Base-by-base conservation (phyloP, 129 eudicot species). In the Deinandra increscens region DNA sequence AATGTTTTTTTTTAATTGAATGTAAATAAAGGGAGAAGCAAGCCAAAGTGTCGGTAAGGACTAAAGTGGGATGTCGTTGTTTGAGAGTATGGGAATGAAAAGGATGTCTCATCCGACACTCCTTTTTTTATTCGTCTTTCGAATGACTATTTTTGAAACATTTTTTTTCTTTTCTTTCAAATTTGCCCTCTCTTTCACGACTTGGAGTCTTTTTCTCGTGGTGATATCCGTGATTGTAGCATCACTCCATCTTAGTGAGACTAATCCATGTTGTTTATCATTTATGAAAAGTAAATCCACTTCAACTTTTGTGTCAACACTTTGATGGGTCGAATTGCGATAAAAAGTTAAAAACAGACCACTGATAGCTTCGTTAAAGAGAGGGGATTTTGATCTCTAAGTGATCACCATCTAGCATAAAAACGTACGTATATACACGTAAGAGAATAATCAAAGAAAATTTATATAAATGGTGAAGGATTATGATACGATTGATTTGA, bases 41-140 rank as follows among this genome's bases (percentile, higher is more conserved):
- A 13, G 68, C 41, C 19, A 51, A 71, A 39, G 76, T 77, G 81
- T 77, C 81, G 81, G 81, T 77, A 77, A 61, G 50, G 70, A 39
- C 81, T 22, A 61, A 41, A 77, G 76, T 61, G 66, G 71, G 42
- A 70, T 69, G 71, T 69, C 80, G 80, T 76, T 75, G 80, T 75
- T 75, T 76, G 70, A 76, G 41, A 60, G 53, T 76, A 60, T 37
- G 75, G 65, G 43, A 37, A 15, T 46, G 80, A 76, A 76, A 76
- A 68, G 14, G 80, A 77, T 70, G 71, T 70, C 38, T 62, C 66
- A 70, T 51, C 81, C 71, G 45, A 77, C 76, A 70, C 13, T 53
- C 26, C n/a, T 44, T 15, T 60, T 19, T 23, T 58, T 42, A 2
- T 58, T 43, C 45, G 46, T 50, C 3, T 19, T 5, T 63, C 9